These are phyloP conservation scores for Phyllostachys edulis DNA, from an alignment of 176 grass and related monocot species.

Conservation along the genomic window DNA sequence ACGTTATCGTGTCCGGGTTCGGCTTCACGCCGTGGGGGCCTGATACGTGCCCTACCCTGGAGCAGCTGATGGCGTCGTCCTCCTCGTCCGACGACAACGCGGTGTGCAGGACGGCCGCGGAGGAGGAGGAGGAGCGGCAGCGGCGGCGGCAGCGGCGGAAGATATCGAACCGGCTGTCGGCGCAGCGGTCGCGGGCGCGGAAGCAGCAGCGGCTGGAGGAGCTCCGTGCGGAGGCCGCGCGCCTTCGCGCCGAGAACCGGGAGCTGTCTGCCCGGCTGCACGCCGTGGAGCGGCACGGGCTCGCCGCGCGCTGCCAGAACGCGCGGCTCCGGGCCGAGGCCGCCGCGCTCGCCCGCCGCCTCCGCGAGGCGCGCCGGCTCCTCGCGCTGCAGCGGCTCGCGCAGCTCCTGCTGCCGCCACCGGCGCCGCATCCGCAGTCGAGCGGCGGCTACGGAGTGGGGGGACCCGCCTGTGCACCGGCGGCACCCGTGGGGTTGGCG, in stretches of 20 bases:
- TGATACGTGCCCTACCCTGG: conserved; percentile 44
- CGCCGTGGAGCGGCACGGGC: background rate
- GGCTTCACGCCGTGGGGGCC: conserved; percentile 47
- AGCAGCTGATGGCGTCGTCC: conserved; percentile 21
- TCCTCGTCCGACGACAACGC: background rate
- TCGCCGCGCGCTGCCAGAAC: conserved; percentile 42
- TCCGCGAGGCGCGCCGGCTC: conserved; percentile 23
- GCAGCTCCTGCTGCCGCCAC: background rate
- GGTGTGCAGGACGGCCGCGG: background rate
- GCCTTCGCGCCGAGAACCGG: conserved; percentile 38
- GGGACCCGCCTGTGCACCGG: background rate
- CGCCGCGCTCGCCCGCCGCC: conserved; percentile 15
- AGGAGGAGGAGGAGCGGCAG: conserved; percentile 27
- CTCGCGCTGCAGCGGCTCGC: conserved; percentile 34
- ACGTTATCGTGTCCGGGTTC: conserved; percentile 45
- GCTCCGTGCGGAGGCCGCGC: conserved; percentile 15
- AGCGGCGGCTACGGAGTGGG: background rate
- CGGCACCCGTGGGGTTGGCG: background rate
- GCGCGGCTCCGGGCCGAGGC: conserved; percentile 40
- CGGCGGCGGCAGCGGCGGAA: conserved; percentile 53
- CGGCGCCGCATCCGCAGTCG: background rate
- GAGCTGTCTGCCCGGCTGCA: conserved; percentile 18
- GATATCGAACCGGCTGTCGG: conserved; percentile 76
- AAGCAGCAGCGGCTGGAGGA: conserved; percentile 67
- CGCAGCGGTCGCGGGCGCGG: conserved; percentile 60